Evolutionary conservation across 768 basidiomycete genomes (phyloP).

Genomic region (Lepiota venenata): DNA sequence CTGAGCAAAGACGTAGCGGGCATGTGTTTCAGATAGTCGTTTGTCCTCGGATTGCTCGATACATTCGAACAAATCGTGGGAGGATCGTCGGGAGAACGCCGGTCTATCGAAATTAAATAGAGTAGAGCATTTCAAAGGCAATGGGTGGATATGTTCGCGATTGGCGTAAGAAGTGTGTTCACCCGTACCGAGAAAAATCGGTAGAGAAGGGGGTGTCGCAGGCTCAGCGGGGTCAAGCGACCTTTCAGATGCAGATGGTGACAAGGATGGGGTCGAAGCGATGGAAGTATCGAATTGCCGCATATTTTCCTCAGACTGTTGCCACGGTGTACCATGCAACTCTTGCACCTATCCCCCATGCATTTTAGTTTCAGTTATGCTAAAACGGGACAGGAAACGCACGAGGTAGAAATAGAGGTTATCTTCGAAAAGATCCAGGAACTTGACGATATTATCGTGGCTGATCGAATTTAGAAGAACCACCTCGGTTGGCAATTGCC

Average conservation of each 20-base stretch:
- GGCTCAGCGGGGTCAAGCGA: slow-evolving; percentile 27
- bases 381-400: slow-evolving; percentile 15
- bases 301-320: slow-evolving; percentile 32
- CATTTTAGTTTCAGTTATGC: not conserved
- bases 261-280: slow-evolving; percentile 50
- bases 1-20: slow-evolving; percentile 82
- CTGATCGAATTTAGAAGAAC: slow-evolving; percentile 68
- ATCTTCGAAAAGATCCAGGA: slow-evolving; percentile 85
- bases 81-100: slow-evolving; percentile 64
- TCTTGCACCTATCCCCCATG: slow-evolving; percentile 69
- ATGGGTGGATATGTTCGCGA: slow-evolving; percentile 6
- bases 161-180: not conserved
- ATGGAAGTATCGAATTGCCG: slow-evolving; percentile 20
- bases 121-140: slow-evolving; percentile 12
- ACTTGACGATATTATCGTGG: slow-evolving; percentile 82
- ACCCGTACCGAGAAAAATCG: slow-evolving; percentile 2
- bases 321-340: slow-evolving; percentile 91
- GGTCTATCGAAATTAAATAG: slow-evolving; percentile 17
- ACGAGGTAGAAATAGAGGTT: slow-evolving; percentile 84
- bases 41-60: slow-evolving; percentile 86
- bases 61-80: slow-evolving; percentile 93
- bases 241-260: slow-evolving; percentile 37
- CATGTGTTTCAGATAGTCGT: slow-evolving; percentile 72
- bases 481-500: slow-evolving; percentile 78
- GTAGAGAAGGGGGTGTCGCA: slow-evolving; percentile 22